Percentiles rank a stretch among this genome's conserved stretches.
phyloP scores from a whole-genome alignment of 2,329 filamentous ascomycete genomes.

The Cadophora sp. region DNA sequence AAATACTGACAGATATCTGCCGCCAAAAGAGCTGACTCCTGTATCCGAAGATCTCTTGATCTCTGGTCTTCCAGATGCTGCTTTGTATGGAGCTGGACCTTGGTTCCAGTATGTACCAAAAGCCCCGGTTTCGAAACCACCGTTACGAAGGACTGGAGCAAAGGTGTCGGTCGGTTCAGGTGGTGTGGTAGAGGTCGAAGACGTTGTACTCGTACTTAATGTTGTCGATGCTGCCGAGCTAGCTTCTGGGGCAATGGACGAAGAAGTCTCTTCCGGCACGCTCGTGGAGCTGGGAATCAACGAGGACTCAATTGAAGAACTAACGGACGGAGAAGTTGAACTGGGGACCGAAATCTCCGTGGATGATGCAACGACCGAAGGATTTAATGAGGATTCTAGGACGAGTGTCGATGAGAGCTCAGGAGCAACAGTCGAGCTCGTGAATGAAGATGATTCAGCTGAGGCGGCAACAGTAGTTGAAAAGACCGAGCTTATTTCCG shows the following conservation, averaged over 20 bases:
- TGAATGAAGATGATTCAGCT: neutral
- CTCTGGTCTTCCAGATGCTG: neutral
- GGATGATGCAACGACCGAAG: neutral
- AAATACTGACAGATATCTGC: neutral
- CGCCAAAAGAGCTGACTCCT: neutral
- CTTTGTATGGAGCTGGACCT: neutral
- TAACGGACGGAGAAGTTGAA: neutral
- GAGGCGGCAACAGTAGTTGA: neutral
- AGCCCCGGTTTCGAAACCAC: conserved; percentile 11
- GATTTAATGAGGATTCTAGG: neutral
- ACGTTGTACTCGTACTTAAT: conserved; percentile 11
- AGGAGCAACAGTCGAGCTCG: neutral
- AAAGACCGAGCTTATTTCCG: neutral
- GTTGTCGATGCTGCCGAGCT: conserved; percentile 8
- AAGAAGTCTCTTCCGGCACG: neutral
- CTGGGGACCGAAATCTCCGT: neutral
- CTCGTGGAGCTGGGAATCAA: neutral
- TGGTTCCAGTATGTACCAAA: conserved; percentile 5
- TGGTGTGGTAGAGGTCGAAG: neutral
- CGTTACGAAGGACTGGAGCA: conserved; percentile 4
- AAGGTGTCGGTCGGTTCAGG: neutral
- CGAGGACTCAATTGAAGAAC: neutral
- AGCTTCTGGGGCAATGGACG: neutral
- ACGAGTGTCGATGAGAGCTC: neutral
- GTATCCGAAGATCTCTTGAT: conserved; percentile 6